Percentiles rank a stretch among this genome's conserved stretches.
These are phyloP conservation scores for Linaria vulgaris DNA, from an alignment of 257 asterid genomes.

Conservation along the genomic window DNA sequence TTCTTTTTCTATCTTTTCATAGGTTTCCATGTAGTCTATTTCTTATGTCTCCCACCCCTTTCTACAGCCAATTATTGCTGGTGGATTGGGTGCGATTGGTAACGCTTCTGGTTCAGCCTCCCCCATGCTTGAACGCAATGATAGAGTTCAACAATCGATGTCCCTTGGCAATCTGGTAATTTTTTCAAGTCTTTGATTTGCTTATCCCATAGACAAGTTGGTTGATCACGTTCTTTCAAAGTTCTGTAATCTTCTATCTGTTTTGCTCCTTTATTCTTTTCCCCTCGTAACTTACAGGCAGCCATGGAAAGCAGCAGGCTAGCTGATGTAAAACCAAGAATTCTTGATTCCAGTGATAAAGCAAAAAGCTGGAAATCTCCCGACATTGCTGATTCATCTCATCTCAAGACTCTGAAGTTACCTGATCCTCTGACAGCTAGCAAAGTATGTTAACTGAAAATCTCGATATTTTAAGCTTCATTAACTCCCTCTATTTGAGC, in stretches of 20 bases:
- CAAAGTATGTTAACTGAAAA: conserved; percentile 50
- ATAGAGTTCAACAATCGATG: conserved; percentile 76
- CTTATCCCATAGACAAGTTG: background rate
- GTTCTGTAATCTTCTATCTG: conserved; percentile 8
- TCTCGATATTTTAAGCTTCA: conserved; percentile 8
- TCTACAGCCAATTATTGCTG: conserved; percentile 69
- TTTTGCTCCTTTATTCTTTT: conserved; percentile 30
- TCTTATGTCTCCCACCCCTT: conserved; percentile 17
- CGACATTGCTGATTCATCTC: conserved; percentile 79
- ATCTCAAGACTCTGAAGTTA: conserved; percentile 75
- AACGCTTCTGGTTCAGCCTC: conserved; percentile 58
- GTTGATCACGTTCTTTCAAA: background rate
- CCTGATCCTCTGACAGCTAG: conserved; percentile 82
- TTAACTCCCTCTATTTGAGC: background rate
- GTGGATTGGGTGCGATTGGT: conserved; percentile 68
- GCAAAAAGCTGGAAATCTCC: conserved; percentile 82
- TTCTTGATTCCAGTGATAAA: conserved; percentile 63
- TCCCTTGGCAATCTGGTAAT: conserved; percentile 82
- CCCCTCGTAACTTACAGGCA: conserved; percentile 44
- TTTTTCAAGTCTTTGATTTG: conserved; percentile 7
- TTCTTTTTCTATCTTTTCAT: background rate
- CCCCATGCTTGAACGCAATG: conserved; percentile 70
- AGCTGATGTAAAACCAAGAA: conserved; percentile 86
- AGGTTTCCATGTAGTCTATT: background rate
- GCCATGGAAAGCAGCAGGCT: conserved; percentile 74